phyloP scores from a whole-genome alignment of 768 basidiomycete species.

The Vishniacozyma victoriae region DNA sequence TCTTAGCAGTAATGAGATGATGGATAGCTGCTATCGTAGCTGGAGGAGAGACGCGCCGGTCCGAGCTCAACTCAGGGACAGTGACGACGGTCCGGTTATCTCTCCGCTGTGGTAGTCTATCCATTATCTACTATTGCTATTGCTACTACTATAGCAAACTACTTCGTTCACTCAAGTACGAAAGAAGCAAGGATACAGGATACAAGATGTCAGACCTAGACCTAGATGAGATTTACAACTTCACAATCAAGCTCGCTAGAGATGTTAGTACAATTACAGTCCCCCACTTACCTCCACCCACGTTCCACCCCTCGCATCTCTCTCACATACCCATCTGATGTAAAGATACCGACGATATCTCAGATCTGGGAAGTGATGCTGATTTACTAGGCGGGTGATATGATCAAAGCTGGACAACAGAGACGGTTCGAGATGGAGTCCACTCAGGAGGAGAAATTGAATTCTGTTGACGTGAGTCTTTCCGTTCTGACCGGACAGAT shows the following conservation, averaged over 20 bases:
- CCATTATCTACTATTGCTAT: background rate
- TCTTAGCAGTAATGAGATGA: constrained; percentile 1
- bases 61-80: no score
- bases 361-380: background rate
- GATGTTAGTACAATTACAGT: constrained; percentile 10
- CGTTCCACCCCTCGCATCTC: background rate
- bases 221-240: constrained; percentile 13
- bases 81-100: background rate
- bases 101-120: background rate
- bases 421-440: constrained; percentile 52
- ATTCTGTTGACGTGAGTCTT: constrained; percentile 69
- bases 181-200: no score
- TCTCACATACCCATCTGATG: background rate
- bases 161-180: background rate
- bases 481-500: no score
- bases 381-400: constrained; percentile 26
- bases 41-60: no score
- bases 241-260: constrained; percentile 17
- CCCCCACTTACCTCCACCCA: background rate
- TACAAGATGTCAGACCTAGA: constrained; percentile 12
- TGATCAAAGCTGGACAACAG: constrained; percentile 62
- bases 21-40: no score
- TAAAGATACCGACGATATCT: background rate
- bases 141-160: background rate
- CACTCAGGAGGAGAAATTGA: constrained; percentile 74